phyloP scores from a whole-genome alignment of 2,329 filamentous ascomycete genomes.

The Colletotrichum sp. region DNA sequence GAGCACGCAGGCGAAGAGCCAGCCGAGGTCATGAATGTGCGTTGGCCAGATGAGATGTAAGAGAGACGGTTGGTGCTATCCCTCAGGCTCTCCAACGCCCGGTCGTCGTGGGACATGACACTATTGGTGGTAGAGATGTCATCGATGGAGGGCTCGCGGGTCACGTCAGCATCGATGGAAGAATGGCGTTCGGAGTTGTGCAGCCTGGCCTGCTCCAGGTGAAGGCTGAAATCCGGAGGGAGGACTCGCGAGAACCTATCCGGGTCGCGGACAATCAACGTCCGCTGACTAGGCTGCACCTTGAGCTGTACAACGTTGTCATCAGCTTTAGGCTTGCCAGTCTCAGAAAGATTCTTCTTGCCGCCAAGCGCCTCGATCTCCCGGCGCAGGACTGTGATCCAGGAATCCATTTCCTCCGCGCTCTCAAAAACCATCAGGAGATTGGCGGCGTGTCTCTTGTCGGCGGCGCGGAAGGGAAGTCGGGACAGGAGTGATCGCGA shows the following conservation, averaged over 20 bases:
- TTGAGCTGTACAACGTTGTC: constrained; percentile 37
- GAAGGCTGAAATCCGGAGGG: constrained; percentile 40
- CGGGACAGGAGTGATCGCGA: constrained; percentile 69
- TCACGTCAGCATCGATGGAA: constrained; percentile 28
- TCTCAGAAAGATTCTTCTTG: constrained; percentile 66
- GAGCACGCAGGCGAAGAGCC: constrained; percentile 64
- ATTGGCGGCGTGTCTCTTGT: constrained; percentile 64
- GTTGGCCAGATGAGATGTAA: constrained; percentile 64
- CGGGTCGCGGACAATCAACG: constrained; percentile 52
- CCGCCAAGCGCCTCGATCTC: constrained; percentile 76
- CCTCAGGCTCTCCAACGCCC: constrained; percentile 61
- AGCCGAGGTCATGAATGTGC: constrained; percentile 64
- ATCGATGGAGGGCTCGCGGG: constrained; percentile 51
- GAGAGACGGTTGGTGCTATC: constrained; percentile 64
- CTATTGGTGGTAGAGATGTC: constrained; percentile 64
- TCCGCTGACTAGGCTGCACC: constrained; percentile 49
- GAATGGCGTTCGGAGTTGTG: constrained; percentile 27
- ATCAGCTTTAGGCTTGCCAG: constrained; percentile 55
- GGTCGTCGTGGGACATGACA: constrained; percentile 62
- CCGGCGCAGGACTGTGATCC: constrained; percentile 71
- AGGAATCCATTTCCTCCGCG: constrained; percentile 77
- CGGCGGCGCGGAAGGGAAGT: constrained; percentile 62
- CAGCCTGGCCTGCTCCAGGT: constrained; percentile 25
- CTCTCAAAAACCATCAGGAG: constrained; percentile 76
- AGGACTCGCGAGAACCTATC: constrained; percentile 49